Evolutionary conservation across 208 protist genomes (phyloP).

Genomic region (Acanthamoeba lugdunensis): DNA sequence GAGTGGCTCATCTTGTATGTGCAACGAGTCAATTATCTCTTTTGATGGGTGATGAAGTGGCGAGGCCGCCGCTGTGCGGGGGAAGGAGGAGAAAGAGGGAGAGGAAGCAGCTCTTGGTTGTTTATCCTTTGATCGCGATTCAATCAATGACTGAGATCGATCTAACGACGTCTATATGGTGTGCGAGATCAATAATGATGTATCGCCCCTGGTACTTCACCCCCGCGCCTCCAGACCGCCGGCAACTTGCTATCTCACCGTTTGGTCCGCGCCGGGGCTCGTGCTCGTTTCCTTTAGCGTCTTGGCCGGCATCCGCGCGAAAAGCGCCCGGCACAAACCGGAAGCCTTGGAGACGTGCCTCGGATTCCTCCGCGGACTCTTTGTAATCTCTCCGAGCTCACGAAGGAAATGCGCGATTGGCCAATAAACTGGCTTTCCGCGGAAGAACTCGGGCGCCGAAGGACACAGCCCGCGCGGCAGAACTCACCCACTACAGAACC

Average conservation of each 20-base stretch:
- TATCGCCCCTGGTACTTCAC: too few relatives aligned
- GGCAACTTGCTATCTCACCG: neutral
- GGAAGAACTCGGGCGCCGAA: too few relatives aligned
- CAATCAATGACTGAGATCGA: too few relatives aligned
- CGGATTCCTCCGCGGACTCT: neutral
- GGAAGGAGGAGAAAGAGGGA: neutral
- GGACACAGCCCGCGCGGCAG: too few relatives aligned
- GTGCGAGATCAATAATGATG: neutral
- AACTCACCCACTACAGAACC: too few relatives aligned
- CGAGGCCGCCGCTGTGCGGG: neutral
- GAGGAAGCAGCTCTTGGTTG: neutral
- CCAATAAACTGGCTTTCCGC: too few relatives aligned
- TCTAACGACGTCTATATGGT: neutral
- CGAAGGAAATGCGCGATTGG: neutral
- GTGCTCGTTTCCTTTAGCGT: neutral
- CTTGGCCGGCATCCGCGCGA: neutral
- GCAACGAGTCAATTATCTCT: neutral
- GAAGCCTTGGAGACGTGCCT: neutral
- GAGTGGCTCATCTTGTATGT: constrained; percentile 36
- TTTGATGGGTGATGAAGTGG: neutral
- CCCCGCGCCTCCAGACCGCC: too few relatives aligned
- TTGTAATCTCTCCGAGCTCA: too few relatives aligned
- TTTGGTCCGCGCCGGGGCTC: neutral
- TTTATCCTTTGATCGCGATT: too few relatives aligned
- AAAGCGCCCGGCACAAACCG: neutral